Evolutionary conservation across 2,329 filamentous ascomycete genomes (phyloP).

Genomic region (Epichloe sp.): DNA sequence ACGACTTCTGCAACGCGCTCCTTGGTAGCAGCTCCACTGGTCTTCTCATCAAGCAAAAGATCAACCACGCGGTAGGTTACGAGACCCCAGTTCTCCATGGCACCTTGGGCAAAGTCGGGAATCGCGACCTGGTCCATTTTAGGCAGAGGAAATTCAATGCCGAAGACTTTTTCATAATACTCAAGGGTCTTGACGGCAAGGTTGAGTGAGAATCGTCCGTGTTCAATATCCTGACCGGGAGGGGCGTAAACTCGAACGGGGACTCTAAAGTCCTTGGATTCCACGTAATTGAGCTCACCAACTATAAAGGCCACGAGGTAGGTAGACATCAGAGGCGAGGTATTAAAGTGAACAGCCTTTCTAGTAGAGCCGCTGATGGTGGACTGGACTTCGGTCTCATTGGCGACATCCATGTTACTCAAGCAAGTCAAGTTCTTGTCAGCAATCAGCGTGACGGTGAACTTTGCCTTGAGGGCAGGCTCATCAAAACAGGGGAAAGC

Average conservation of each 20-base stretch:
- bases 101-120: slow-evolving; percentile 87
- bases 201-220: slow-evolving; percentile 80
- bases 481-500: slow-evolving; percentile 97
- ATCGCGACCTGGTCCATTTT: slow-evolving; percentile 64
- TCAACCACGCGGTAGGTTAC: slow-evolving; percentile 83
- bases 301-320: slow-evolving; percentile 92
- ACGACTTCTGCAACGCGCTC: slow-evolving; percentile 91
- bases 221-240: slow-evolving; percentile 77
- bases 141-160: slow-evolving; percentile 49
- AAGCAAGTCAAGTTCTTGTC: slow-evolving; percentile 84
- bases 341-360: slow-evolving; percentile 81
- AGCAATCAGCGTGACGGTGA: slow-evolving; percentile 80
- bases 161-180: slow-evolving; percentile 76
- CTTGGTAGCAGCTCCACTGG: slow-evolving; percentile 75
- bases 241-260: slow-evolving; percentile 92
- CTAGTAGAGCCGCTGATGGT: slow-evolving; percentile 33
- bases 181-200: slow-evolving; percentile 79
- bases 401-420: slow-evolving; percentile 91
- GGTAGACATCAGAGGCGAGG: slow-evolving; percentile 87
- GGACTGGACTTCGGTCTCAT: slow-evolving; percentile 51
- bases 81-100: slow-evolving; percentile 98
- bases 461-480: slow-evolving; percentile 83
- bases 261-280: slow-evolving; percentile 81
- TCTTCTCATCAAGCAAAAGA: slow-evolving; percentile 81
- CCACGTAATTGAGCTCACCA: slow-evolving; percentile 85